These are phyloP conservation scores for Pythium pyrilobum DNA, from an alignment of 352 stramenopile genomes.

Conservation along the genomic window DNA sequence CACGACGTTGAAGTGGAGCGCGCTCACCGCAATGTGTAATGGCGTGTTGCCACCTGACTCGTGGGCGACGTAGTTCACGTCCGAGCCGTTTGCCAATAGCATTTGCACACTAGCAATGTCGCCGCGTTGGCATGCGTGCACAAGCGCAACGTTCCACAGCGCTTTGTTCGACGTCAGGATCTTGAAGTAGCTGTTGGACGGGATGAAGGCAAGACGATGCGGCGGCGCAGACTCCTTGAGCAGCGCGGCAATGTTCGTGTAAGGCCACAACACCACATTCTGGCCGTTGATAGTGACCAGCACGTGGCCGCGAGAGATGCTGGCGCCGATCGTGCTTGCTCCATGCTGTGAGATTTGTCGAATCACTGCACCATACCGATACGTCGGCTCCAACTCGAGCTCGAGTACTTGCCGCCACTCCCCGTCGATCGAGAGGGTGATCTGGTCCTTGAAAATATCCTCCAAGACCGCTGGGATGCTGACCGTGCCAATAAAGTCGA, in stretches of 20 bases:
- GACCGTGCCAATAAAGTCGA: conserved; percentile 84
- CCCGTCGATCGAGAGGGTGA: conserved; percentile 84
- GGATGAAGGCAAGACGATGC: conserved; percentile 81
- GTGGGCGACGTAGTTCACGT: conserved; percentile 85
- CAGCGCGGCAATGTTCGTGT: conserved; percentile 55
- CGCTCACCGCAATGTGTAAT: conserved; percentile 74
- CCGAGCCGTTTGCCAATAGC: conserved; percentile 78
- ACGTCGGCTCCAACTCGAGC: conserved; percentile 79
- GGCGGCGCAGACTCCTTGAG: conserved; percentile 63
- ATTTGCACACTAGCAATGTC: conserved; percentile 85
- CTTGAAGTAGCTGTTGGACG: conserved; percentile 81
- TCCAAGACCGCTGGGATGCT: conserved; percentile 83
- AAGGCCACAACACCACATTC: conserved; percentile 86
- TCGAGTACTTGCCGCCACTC: conserved; percentile 79
- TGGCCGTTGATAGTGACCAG: conserved; percentile 84
- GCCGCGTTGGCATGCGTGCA: conserved; percentile 80
- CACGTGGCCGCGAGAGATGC: conserved; percentile 70
- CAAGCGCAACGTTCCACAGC: conserved; percentile 85
- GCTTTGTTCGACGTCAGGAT: conserved; percentile 85
- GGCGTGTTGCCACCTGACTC: conserved; percentile 77
- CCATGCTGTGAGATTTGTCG: conserved; percentile 73
- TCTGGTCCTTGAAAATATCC: conserved; percentile 89
- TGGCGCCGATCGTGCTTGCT: conserved; percentile 62
- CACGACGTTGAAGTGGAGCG: conserved; percentile 80
- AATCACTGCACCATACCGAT: conserved; percentile 77